Base-by-base conservation (phyloP, 495 filamentous ascomycete species). In the Pseudotulostoma volvatum region DNA sequence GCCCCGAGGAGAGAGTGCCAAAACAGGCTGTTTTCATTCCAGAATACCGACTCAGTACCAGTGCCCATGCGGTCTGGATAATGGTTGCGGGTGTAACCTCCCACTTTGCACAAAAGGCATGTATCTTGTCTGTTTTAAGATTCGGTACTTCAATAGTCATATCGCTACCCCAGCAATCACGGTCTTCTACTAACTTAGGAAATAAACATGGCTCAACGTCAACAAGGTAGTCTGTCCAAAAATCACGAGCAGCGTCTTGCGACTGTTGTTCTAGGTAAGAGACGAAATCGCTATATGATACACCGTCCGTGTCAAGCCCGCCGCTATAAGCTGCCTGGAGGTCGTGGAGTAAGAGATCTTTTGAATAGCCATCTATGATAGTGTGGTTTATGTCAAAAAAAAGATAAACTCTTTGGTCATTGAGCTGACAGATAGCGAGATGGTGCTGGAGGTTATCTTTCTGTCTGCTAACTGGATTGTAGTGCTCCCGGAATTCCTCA, bases 301-400 rank as follows among this genome's bases (percentile, higher is more conserved):
- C 39, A 11, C 35, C 38, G 14, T 21, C 31, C 0, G 33, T 43
- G 34, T 18, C 19, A 0, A 53, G 18, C 7, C 49, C 34, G 9
- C 43, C 56, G 13, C 47, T 49, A 43, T 68, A 68, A 5, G 49
- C 53, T 0, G 42, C 35, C 1, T 49, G 50, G 9, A 55, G 40
- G 15, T 55, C 52, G 11, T 38, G 42, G 3, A 47, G 23, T 5
- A 55, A 40, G 34, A 55, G 43, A 2, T 42, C 36, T 34, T 51
- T 38, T 0, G 42, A 50, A 8, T 33, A 44, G 32, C 44, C 58
- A 54, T 64, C 51, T 31, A 50, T 47, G 15, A 61, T 31, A 18
- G 63, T 49, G 45, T 66, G 58, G 45, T 54, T 67, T 36, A 67
- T 55, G 20, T 70, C 63, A 18, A 70, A 40, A 21, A 69, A 69